Conservation (phyloP, 176 grass and related monocot species). For the Cenchrus purpureus region DNA sequence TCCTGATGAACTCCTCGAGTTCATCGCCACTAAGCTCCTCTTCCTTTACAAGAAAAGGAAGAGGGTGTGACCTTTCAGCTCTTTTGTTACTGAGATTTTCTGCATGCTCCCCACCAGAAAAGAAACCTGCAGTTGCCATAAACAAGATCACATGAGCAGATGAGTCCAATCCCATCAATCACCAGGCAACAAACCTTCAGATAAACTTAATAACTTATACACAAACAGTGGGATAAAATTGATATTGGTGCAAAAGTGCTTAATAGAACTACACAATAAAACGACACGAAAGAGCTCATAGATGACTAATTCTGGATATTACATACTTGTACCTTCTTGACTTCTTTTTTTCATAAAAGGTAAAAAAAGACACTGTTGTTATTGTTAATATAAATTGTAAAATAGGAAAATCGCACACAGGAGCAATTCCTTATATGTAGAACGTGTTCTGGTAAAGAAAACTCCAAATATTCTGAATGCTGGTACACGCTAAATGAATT, state of each 20-base stretch:
- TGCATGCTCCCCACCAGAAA: slow-evolving; percentile 40
- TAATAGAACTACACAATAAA: background rate
- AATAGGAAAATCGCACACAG: slow-evolving; percentile 5
- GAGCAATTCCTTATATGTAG: background rate
- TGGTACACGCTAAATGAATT: background rate
- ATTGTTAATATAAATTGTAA: no score
- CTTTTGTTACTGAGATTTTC: slow-evolving; percentile 41
- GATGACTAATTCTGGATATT: slow-evolving; percentile 5
- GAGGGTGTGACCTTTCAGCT: slow-evolving; percentile 63
- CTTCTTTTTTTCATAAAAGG: background rate
- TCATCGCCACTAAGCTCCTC: slow-evolving; percentile 93
- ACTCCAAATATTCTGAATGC: background rate
- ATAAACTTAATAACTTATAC: background rate
- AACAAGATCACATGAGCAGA: slow-evolving; percentile 27
- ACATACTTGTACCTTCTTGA: background rate
- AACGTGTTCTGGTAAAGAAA: background rate
- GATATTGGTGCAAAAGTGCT: background rate
- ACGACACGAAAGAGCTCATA: background rate
- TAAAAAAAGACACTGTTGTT: background rate
- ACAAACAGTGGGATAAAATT: slow-evolving; percentile 12
- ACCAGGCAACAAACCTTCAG: background rate
- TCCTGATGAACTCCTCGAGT: slow-evolving; percentile 79
- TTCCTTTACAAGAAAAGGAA: slow-evolving; percentile 95
- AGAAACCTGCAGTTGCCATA: slow-evolving; percentile 41
- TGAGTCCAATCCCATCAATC: background rate